Conservation (phyloP, 1,284 basidiomycete genomes). For the Ganoderma lucidum region DNA sequence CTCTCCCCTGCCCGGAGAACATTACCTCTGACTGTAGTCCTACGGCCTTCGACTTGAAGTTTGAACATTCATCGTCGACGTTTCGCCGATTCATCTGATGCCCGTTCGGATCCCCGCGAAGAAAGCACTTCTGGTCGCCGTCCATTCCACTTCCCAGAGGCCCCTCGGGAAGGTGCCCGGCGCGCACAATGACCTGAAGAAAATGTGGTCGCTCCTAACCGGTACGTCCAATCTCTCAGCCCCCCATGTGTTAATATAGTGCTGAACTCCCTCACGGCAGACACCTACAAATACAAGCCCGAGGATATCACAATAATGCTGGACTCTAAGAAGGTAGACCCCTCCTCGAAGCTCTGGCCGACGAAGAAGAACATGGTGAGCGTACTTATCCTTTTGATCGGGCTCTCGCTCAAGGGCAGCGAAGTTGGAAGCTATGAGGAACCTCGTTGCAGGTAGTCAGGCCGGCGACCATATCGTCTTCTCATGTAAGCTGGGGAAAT, state of each 20-base stretch:
- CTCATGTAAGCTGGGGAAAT: conserved; percentile 29
- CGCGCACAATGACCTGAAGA: neutral
- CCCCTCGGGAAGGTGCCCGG: neutral
- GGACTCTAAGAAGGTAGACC: conserved; percentile 18
- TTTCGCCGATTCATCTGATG: neutral
- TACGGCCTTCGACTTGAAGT: no score
- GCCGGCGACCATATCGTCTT: conserved; percentile 35
- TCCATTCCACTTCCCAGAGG: neutral
- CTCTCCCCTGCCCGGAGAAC: no score
- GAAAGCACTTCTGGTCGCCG: neutral
- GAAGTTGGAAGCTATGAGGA: conserved; percentile 31
- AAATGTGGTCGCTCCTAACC: neutral
- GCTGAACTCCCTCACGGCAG: neutral
- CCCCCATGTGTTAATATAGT: neutral
- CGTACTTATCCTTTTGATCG: neutral
- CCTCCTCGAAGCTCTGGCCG: conserved; percentile 14
- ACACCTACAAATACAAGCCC: neutral
- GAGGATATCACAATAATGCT: conserved; percentile 31
- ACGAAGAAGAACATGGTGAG: conserved; percentile 34
- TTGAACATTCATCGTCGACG: neutral
- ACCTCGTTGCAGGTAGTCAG: conserved; percentile 27
- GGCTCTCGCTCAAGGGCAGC: neutral
- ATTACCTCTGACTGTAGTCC: no score
- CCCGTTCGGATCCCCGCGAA: neutral
- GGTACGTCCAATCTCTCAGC: neutral